Percentiles rank a stretch among this genome's conserved stretches.
Evolutionary conservation across 495 filamentous ascomycete genomes (phyloP).

Genomic region (Elaphomyces granulatus): DNA sequence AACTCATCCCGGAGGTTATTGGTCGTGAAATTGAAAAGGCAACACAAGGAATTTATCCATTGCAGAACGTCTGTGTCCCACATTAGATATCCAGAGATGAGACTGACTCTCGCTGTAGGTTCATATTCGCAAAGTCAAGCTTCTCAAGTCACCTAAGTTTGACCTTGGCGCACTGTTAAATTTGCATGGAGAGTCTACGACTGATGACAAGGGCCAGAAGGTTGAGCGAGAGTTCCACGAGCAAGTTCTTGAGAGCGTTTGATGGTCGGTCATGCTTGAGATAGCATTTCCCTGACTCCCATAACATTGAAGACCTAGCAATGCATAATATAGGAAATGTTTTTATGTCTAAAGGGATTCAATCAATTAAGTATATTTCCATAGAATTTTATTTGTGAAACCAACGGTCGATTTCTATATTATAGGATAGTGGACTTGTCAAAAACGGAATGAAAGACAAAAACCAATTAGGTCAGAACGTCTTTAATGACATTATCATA

Average conservation of each 20-base stretch:
- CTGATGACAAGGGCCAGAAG: slow-evolving; percentile 95
- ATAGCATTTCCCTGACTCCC: no score
- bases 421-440: no score
- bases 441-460: no score
- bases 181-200: slow-evolving; percentile 91
- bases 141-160: slow-evolving; percentile 95
- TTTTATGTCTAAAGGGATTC: no score
- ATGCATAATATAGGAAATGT: no score
- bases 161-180: slow-evolving; percentile 89
- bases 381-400: no score
- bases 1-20: slow-evolving; percentile 98
- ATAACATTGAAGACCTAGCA: no score
- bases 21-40: slow-evolving; percentile 99
- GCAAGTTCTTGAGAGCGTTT: slow-evolving; percentile 82
- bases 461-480: no score
- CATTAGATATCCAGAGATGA: not conserved
- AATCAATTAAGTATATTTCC: no score
- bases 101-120: slow-evolving; percentile 42
- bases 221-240: slow-evolving; percentile 99
- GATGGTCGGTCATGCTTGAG: slow-evolving; percentile 30
- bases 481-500: no score
- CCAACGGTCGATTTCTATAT: no score
- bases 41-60: slow-evolving; percentile 96
- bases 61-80: slow-evolving; percentile 71
- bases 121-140: slow-evolving; percentile 99